Conservation (phyloP, 345 rosid genomes). For the Acer negundo region DNA sequence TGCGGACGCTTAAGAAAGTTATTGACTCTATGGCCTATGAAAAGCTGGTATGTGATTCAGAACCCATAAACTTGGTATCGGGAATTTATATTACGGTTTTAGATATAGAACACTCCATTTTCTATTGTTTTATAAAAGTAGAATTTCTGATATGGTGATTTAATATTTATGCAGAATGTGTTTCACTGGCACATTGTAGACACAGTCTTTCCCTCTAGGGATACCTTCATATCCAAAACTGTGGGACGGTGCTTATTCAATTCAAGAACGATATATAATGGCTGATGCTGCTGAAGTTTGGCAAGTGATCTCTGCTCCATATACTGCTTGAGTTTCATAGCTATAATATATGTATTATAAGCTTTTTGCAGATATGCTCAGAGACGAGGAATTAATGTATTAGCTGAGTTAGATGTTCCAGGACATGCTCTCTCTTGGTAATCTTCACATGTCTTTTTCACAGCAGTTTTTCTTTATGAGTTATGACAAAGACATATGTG, state of each 20-base stretch:
- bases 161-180: slow-evolving; percentile 48
- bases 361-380: slow-evolving; percentile 52
- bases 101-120: background rate
- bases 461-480: too few relatives aligned
- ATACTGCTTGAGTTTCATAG: background rate
- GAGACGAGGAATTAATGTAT: slow-evolving; percentile 57
- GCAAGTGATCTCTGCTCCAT: slow-evolving; percentile 33
- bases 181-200: slow-evolving; percentile 85
- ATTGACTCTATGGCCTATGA: slow-evolving; percentile 74
- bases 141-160: too few relatives aligned
- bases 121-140: background rate
- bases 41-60: slow-evolving; percentile 51
- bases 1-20: slow-evolving; percentile 59
- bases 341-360: slow-evolving; percentile 11
- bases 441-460: slow-evolving; percentile 7
- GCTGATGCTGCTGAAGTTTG: slow-evolving; percentile 66
- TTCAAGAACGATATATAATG: slow-evolving; percentile 50
- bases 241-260: slow-evolving; percentile 74
- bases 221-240: slow-evolving; percentile 75
- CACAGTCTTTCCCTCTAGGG: slow-evolving; percentile 71
- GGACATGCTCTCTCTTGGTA: slow-evolving; percentile 84
- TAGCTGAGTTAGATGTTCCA: slow-evolving; percentile 81
- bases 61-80: background rate
- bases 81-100: background rate
- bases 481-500: too few relatives aligned